Conservation (phyloP, 1,284 basidiomycete species). For the Moniliella sp. region DNA sequence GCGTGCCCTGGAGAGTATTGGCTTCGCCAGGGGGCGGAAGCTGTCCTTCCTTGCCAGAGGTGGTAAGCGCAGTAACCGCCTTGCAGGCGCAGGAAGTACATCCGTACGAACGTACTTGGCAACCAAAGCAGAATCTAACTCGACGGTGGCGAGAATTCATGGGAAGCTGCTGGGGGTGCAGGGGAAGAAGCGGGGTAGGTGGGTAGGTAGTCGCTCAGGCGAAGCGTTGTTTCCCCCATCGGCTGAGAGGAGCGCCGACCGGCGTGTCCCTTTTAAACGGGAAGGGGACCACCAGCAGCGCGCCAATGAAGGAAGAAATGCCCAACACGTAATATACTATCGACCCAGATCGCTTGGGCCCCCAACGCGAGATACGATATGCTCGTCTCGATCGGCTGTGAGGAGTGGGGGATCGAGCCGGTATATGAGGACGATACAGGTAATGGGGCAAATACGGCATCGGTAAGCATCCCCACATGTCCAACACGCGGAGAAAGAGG, state of each 20-base stretch:
- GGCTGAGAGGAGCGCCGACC: constrained; percentile 7
- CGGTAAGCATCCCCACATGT: constrained; percentile 21
- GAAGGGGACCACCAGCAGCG: constrained; percentile 8
- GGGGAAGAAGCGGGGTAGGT: not conserved
- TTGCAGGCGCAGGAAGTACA: too few relatives aligned
- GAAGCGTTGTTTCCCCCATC: constrained; percentile 16
- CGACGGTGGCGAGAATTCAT: too few relatives aligned
- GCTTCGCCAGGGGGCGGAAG: too few relatives aligned
- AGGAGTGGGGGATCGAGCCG: constrained; percentile 8
- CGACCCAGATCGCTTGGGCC: constrained; percentile 11
- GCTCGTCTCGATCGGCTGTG: constrained; percentile 25
- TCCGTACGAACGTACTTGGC: too few relatives aligned
- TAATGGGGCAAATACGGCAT: constrained; percentile 13
- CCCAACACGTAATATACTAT: constrained; percentile 20
- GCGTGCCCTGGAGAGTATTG: too few relatives aligned
- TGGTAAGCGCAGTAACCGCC: too few relatives aligned
- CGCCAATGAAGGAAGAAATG: constrained; percentile 15
- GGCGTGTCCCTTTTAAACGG: not conserved
- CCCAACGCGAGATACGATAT: constrained; percentile 31
- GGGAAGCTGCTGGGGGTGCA: too few relatives aligned
- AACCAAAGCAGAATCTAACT: too few relatives aligned
- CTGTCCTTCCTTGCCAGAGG: too few relatives aligned
- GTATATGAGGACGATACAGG: not conserved
- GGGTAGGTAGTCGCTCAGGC: constrained; percentile 8
- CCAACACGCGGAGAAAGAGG: constrained; percentile 11